Evolutionary conservation across 768 basidiomycete species (phyloP).

Genomic region (Russula abietina): DNA sequence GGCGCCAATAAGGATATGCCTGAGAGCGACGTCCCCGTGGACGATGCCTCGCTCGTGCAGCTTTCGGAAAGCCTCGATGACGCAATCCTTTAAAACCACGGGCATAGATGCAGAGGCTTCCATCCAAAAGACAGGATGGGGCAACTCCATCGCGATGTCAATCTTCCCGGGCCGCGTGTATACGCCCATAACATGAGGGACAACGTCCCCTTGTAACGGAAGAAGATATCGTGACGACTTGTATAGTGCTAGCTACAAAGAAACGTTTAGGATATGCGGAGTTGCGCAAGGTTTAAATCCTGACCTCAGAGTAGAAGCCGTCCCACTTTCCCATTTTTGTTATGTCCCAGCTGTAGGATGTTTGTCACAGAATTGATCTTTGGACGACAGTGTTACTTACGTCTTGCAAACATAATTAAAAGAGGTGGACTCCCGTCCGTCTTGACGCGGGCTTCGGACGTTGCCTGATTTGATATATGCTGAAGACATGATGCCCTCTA

Average conservation of each 20-base stretch:
- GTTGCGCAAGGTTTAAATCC: conserved; percentile 7
- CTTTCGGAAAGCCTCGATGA: conserved; percentile 45
- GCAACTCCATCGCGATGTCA: conserved; percentile 47
- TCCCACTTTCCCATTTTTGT: conserved; percentile 33
- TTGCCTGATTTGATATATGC: conserved; percentile 20
- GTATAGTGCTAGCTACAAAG: conserved; percentile 45
- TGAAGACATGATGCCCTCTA: conserved; percentile 21
- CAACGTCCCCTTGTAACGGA: conserved; percentile 46
- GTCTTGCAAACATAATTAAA: conserved; percentile 22
- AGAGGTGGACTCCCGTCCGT: background rate
- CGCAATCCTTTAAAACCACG: conserved; percentile 43
- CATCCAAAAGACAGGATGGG: conserved; percentile 56
- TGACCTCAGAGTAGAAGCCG: conserved; percentile 39
- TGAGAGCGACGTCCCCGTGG: conserved; percentile 30
- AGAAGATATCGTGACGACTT: conserved; percentile 42
- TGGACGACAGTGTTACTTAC: conserved; percentile 1
- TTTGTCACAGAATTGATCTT: background rate
- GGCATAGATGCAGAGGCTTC: conserved; percentile 57
- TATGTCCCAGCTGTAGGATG: conserved; percentile 31
- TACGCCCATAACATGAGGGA: conserved; percentile 49
- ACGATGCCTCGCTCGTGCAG: conserved; percentile 35
- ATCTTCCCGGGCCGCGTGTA: conserved; percentile 37
- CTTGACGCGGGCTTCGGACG: background rate
- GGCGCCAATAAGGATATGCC: conserved; percentile 49
- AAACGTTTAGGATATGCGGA: conserved; percentile 9